Evolutionary conservation across 2,329 filamentous ascomycete genomes (phyloP).

Genomic region (Paraphoma sp.): DNA sequence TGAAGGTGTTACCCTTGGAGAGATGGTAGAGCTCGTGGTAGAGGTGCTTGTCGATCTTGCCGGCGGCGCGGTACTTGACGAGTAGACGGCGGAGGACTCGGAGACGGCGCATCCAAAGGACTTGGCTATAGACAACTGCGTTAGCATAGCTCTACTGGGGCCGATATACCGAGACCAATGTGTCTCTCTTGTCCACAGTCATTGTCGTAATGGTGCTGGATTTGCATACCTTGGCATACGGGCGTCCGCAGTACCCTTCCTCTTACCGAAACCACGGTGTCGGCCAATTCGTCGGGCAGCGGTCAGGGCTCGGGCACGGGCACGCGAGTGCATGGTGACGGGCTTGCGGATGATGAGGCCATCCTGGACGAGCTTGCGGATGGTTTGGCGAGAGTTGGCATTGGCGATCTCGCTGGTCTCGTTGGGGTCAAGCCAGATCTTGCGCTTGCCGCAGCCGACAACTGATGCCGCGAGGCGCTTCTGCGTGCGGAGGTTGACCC

Average conservation of each 20-base stretch:
- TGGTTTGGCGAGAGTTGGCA: constrained; percentile 99
- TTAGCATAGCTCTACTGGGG: constrained; percentile 35
- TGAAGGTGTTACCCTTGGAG: constrained; percentile 99
- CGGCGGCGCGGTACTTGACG: constrained; percentile 99
- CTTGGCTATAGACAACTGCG: constrained; percentile 69
- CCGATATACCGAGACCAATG: constrained; percentile 12
- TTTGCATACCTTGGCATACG: constrained; percentile 92
- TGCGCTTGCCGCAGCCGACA: constrained; percentile 98
- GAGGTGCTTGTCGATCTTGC: constrained; percentile 99
- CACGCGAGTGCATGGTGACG: constrained; percentile 99
- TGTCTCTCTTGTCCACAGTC: constrained; percentile 3
- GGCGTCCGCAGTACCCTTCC: constrained; percentile 99
- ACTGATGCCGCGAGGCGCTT: constrained; percentile 99
- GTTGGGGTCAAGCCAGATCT: constrained; percentile 99
- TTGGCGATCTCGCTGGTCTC: constrained; percentile 99
- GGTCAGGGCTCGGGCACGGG: constrained; percentile 93
- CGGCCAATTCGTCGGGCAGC: constrained; percentile 92
- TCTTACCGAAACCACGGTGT: constrained; percentile 99
- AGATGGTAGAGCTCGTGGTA: constrained; percentile 99
- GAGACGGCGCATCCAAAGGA: constrained; percentile 99
- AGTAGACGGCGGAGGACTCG: constrained; percentile 98
- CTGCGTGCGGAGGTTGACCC: constrained; percentile 99
- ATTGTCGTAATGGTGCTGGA: constrained; percentile 22
- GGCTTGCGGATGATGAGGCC: constrained; percentile 99
- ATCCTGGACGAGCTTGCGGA: constrained; percentile 99